Conservation (phyloP, 1,284 basidiomycete species). For the Ustilago xerochloae region DNA sequence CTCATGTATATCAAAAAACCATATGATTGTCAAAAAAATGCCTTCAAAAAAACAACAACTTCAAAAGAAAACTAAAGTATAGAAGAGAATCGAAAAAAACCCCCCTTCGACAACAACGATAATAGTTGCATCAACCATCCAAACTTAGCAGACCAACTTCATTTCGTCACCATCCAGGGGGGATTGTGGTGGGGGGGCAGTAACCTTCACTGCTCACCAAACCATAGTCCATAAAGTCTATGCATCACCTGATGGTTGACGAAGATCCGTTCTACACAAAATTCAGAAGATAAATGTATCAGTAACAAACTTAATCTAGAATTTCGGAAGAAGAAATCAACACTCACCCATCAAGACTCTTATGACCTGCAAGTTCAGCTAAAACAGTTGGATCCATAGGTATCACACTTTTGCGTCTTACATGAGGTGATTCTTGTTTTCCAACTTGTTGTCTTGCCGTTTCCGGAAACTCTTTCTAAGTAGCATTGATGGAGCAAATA, state of each 20-base stretch:
- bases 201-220: too few relatives aligned
- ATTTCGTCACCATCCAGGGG: too few relatives aligned
- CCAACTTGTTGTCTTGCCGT: slow-evolving; percentile 49
- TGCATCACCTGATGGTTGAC: slow-evolving; percentile 35
- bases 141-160: too few relatives aligned
- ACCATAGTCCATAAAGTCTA: slow-evolving; percentile 8
- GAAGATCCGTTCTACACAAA: slow-evolving; percentile 18
- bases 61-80: not conserved
- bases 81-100: not conserved
- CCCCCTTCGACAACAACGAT: too few relatives aligned
- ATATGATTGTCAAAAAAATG: slow-evolving; percentile 6
- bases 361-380: slow-evolving; percentile 68
- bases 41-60: not conserved
- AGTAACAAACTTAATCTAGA: not conserved
- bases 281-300: not conserved
- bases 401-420: slow-evolving; percentile 68
- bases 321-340: too few relatives aligned
- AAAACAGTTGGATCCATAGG: slow-evolving; percentile 69
- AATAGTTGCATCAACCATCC: too few relatives aligned
- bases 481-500: not conserved
- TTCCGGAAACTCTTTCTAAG: slow-evolving; percentile 54
- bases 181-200: not conserved
- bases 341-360: slow-evolving; percentile 55
- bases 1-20: too few relatives aligned
- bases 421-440: slow-evolving; percentile 54